Evolutionary conservation across 306 rosid species (phyloP).

Genomic region (Sicyos edulis): DNA sequence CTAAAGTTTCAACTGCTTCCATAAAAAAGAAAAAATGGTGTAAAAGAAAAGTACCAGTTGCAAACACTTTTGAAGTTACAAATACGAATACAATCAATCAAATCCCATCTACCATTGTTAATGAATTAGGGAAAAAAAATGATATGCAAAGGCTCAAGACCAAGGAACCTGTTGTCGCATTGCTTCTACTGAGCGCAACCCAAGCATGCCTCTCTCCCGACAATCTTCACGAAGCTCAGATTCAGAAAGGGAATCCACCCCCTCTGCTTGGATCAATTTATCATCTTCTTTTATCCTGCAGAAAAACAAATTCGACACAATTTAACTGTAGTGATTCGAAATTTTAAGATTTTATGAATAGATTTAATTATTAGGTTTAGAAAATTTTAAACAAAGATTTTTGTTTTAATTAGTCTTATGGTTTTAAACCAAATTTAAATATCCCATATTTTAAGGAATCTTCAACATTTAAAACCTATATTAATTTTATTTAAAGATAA

Average conservation of each 20-base stretch:
- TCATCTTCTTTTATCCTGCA: conserved; percentile 84
- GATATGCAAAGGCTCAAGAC: background rate
- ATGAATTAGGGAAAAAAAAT: background rate
- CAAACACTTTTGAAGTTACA: no score
- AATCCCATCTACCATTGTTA: background rate
- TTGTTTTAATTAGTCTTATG: no score
- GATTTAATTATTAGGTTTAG: no score
- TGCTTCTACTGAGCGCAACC: conserved; percentile 79
- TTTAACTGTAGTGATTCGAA: no score
- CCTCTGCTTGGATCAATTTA: conserved; percentile 78
- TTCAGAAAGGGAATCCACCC: conserved; percentile 92
- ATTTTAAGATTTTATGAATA: no score
- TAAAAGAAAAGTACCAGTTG: background rate
- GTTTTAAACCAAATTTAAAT: no score
- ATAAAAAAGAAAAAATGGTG: background rate
- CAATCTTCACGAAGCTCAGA: conserved; percentile 87
- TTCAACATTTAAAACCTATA: no score
- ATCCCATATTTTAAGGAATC: no score
- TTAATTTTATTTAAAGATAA: no score
- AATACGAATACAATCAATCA: background rate
- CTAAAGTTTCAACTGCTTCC: background rate
- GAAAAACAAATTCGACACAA: background rate
- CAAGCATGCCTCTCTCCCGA: conserved; percentile 97
- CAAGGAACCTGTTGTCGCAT: conserved; percentile 88
- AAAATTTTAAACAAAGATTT: no score